Base-by-base conservation (phyloP, 345 rosid species). In the Eucalyptus decipiens region DNA sequence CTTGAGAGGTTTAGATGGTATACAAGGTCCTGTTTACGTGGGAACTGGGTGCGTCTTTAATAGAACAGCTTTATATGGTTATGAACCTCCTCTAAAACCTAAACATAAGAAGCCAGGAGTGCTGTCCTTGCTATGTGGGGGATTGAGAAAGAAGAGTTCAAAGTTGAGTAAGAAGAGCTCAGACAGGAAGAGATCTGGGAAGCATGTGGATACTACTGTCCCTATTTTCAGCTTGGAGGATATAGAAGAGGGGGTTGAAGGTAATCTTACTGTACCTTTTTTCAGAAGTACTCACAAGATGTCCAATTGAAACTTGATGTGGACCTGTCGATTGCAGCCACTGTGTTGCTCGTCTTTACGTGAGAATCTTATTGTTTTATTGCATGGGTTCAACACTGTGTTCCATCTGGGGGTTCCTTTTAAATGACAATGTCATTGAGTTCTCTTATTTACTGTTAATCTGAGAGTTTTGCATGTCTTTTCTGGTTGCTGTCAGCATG, bases 11-110 rank as follows among this genome's bases (percentile, higher is more conserved):
- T 92, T 96, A 88, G 99, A 97, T 92, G 99, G 99, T 85, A 95
- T 97, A 90, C 99, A 97, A 95, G 99, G 99, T 48, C 99, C 99
- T 87, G 99, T 97, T 47, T 97, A 97, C 69, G 99, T 97, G 90
- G 99, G 99, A 89, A 97, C 99, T 58, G 99, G 99, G 81, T 97
- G 99, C 89, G 99, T 96, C 90, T 97, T 97, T 94, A 97, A 96
- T 88, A 94, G 99, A 90, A 96, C 97, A 19, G 91, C 89, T 56
- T 87, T 90, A 65, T 87, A 90, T 34, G 89, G 89, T 87, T 90
- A 90, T 89, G 99, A 96, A 89, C 99, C 99, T 89, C 99, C 99
- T 47, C 13, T 87, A 26, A 90, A 87, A 86, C 95, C 96, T 47
- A 97, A 97, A 90, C 97, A 96, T 92, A 95, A 90, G 92, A 97